Evolutionary conservation across 768 basidiomycete species (phyloP).

Genomic region (Kwoniella pini): DNA sequence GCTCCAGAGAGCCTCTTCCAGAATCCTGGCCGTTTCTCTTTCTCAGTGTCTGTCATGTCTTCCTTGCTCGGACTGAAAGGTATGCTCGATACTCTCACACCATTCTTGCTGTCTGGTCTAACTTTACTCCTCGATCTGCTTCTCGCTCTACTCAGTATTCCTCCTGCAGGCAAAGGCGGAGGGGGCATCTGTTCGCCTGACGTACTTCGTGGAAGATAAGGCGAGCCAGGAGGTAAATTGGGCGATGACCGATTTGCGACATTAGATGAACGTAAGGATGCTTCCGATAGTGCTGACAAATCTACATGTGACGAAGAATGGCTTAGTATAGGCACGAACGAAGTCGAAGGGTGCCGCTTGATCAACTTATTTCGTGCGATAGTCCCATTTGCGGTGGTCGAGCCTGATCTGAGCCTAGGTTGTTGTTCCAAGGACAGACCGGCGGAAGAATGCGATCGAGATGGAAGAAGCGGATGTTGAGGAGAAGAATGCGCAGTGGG

Average conservation of each 20-base stretch:
- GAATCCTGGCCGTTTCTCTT: conserved; percentile 29
- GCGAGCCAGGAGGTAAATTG: conserved; percentile 8
- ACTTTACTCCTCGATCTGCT: conserved; percentile 23
- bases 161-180: conserved; percentile 30
- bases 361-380: conserved; percentile 28
- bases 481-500: conserved; percentile 15
- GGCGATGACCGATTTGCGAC: conserved; percentile 23
- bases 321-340: conserved; percentile 20
- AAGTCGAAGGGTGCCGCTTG: conserved; percentile 38
- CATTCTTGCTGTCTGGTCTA: not conserved
- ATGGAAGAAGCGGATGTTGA: conserved; percentile 12
- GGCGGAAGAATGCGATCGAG: conserved; percentile 10
- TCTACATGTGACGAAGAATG: conserved; percentile 13
- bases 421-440: not conserved
- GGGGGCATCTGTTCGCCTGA: conserved; percentile 47
- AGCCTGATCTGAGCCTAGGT: conserved; percentile 22
- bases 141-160: conserved; percentile 12
- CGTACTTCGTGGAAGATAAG: conserved; percentile 26
- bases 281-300: not conserved
- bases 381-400: conserved; percentile 1
- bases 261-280: conserved; percentile 10
- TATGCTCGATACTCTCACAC: conserved; percentile 25
- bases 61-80: conserved; percentile 39
- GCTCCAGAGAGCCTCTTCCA: conserved; percentile 44
- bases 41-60: conserved; percentile 14